These are phyloP conservation scores for Hypoxylon sp. DNA, from an alignment of 2,329 filamentous ascomycete species.

Conservation along the genomic window DNA sequence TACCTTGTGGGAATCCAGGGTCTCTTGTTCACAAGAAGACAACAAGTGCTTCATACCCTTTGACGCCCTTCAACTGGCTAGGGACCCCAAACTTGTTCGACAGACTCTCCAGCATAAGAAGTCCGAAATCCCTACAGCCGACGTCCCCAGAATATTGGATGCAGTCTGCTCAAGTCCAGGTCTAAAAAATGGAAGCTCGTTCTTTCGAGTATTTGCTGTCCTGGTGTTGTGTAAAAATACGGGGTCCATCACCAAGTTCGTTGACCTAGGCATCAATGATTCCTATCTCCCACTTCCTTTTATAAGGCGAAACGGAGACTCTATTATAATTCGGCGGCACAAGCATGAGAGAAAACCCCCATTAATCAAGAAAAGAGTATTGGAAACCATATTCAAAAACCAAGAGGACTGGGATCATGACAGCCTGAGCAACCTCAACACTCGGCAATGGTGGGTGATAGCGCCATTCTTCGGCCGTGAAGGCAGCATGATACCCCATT, in stretches of 20 bases:
- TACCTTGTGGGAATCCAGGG: conserved; percentile 4
- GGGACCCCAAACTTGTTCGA: not conserved
- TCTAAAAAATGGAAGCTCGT: not conserved
- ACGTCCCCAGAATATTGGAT: not conserved
- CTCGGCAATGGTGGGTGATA: conserved; percentile 27
- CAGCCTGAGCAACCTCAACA: conserved; percentile 3
- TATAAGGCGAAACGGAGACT: not conserved
- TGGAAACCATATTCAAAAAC: conserved; percentile 9
- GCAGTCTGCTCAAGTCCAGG: not conserved
- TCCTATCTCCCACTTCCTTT: conserved; percentile 25
- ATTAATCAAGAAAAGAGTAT: not conserved
- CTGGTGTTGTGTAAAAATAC: conserved; percentile 20
- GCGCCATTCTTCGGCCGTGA: conserved; percentile 23
- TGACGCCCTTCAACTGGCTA: conserved; percentile 19
- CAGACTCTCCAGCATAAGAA: not conserved
- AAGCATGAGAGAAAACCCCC: not conserved
- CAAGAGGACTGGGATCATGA: conserved; percentile 7
- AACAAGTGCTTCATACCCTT: conserved; percentile 26
- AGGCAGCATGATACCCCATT: conserved; percentile 16
- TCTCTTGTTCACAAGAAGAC: not conserved
- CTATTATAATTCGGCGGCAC: not conserved
- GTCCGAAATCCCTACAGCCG: not conserved
- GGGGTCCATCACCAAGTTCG: conserved; percentile 14
- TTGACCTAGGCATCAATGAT: conserved; percentile 16
- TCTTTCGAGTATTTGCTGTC: conserved; percentile 26